phyloP scores from a whole-genome alignment of 192 early-diverging fungal genomes.

The Gamsiella multidivaricata region DNA sequence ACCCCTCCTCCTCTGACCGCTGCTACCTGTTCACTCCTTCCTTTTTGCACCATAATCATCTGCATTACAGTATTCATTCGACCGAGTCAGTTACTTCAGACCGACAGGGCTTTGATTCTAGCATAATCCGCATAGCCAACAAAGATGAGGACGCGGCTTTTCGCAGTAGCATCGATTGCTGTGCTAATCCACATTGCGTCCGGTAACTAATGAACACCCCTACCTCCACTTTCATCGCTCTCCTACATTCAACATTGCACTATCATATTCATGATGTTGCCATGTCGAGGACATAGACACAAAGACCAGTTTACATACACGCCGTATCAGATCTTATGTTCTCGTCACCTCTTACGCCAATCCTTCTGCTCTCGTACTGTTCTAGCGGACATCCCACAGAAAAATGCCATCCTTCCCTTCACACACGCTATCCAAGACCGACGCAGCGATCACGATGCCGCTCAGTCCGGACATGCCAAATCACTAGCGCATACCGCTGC shows the following conservation, averaged over 20 bases:
- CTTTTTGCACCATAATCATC: too few relatives aligned
- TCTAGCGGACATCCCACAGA: background rate
- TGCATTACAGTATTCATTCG: too few relatives aligned
- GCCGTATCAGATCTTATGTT: too few relatives aligned
- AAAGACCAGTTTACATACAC: too few relatives aligned
- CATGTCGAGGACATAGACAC: background rate
- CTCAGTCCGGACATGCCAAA: constrained; percentile 10
- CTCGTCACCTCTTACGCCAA: too few relatives aligned
- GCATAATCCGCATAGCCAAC: too few relatives aligned
- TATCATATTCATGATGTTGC: background rate
- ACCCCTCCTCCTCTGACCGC: too few relatives aligned
- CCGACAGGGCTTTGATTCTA: background rate
- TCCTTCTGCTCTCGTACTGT: too few relatives aligned
- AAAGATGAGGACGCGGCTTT: background rate
- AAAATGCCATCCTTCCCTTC: background rate
- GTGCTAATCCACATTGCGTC: background rate
- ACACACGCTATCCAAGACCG: background rate
- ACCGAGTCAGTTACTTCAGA: background rate
- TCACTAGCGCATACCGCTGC: background rate
- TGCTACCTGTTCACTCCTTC: too few relatives aligned
- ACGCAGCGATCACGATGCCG: background rate
- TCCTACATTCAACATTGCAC: background rate
- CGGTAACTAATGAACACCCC: background rate
- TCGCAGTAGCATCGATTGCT: background rate
- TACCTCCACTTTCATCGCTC: too few relatives aligned